Evolutionary conservation across 2,329 filamentous ascomycete genomes (phyloP).

Genomic region (Pseudohalonectria lignicola): DNA sequence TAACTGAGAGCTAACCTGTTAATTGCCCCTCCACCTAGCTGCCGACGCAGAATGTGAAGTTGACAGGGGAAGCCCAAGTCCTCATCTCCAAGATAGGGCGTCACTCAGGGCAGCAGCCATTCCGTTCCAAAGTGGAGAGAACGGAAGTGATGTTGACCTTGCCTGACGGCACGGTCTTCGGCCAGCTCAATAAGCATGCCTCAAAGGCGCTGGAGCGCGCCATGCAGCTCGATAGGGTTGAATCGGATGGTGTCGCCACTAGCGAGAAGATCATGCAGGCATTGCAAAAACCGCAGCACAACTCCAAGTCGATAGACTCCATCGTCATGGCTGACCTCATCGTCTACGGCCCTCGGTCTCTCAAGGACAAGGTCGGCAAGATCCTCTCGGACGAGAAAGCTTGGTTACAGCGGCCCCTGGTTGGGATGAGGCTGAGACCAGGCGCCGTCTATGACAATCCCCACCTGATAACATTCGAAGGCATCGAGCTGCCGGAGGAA

Average conservation of each 20-base stretch:
- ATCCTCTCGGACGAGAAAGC: slow-evolving; percentile 16
- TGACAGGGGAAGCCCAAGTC: too few relatives aligned
- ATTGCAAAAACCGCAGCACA: slow-evolving; percentile 14
- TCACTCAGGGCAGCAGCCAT: too few relatives aligned
- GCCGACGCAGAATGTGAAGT: too few relatives aligned
- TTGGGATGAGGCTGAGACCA: slow-evolving; percentile 9
- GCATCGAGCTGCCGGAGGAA: slow-evolving; percentile 8
- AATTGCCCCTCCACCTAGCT: too few relatives aligned
- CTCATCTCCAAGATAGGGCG: too few relatives aligned
- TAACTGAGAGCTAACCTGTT: too few relatives aligned
- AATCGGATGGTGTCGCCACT: slow-evolving; percentile 13
- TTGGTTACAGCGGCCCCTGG: slow-evolving; percentile 22
- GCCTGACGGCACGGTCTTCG: slow-evolving; percentile 11
- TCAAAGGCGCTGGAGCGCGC: slow-evolving; percentile 9
- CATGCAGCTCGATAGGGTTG: slow-evolving; percentile 8
- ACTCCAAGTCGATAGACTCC: slow-evolving; percentile 15
- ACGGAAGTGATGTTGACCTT: slow-evolving; percentile 13
- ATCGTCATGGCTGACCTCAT: slow-evolving; percentile 22
- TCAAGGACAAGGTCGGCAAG: slow-evolving; percentile 13
- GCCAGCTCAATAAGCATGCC: slow-evolving; percentile 11
- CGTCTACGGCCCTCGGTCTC: slow-evolving; percentile 19
- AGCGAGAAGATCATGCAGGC: slow-evolving; percentile 8
- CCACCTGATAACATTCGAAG: slow-evolving; percentile 15
- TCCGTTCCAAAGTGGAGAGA: too few relatives aligned
- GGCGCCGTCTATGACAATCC: slow-evolving; percentile 18